Base-by-base conservation (phyloP, 495 filamentous ascomycete species). In the Daldinia bambusicola region DNA sequence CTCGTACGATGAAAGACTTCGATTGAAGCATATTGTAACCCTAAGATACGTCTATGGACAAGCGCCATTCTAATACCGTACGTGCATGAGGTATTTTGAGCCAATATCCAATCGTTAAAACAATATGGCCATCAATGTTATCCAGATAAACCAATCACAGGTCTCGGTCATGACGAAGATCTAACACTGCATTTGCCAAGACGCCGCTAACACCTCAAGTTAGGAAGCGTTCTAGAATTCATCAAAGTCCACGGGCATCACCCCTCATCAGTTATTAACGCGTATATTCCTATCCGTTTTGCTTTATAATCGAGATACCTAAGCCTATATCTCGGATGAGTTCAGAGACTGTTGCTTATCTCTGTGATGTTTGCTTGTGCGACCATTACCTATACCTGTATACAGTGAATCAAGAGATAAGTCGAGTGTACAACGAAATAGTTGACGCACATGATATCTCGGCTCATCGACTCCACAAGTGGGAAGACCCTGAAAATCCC, bases 61-160 rank as follows among this genome's bases (percentile, higher is more conserved):
- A 22, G 37, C 40, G 26, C 18, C n/a, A 10, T 55, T 37, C 58
- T 43, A 55, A 22, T 48, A 6, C 26, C 40, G 45, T 52, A 37
- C 14, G 13, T 61, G 26, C 55, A 60, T 67, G 65, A 61, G 65
- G 57, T 31, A 67, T 70, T 64, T 63, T 45, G 37, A 13, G 12
- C 56, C 14, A 9, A 20, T 32, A 53, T 30, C 20, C 36, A 41
- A 32, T 34, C 16, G 45, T 34, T 36, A 18, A 18, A 53, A 38
- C 26, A 36, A 64, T 72, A 38, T 7, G 34, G 26, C 26, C 34
- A 36, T 36, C 9, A 55, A 55, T 68, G 31, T 45, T 36, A 72
- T 61, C 55, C 20, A 73, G 70, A 73, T 73, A 12, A 63, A 12
- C 71, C 71, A 74, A 74, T 74, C 71, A 67, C 30, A 70, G 1